Base-by-base conservation (phyloP, 2,329 filamentous ascomycete species). In the Lachnellula subtilissima region DNA sequence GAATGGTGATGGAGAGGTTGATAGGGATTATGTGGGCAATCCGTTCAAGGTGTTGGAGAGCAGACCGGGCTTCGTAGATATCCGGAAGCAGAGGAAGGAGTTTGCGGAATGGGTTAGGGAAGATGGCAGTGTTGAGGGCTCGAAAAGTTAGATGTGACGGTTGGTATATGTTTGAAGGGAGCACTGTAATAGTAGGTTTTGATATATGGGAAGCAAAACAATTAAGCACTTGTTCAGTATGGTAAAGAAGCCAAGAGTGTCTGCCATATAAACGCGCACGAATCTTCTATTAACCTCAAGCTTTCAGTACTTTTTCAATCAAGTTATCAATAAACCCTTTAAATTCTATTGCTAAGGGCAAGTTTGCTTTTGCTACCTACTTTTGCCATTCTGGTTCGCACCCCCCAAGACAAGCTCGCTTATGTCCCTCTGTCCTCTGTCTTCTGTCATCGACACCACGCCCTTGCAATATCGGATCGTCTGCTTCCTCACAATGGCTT, bases 21-120 rank as follows among this genome's bases (percentile, higher is more conserved):
- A 90, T 67, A 86, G 83, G 70, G 83, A 86, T 59, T 87, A 80
- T 61, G 74, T 82, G 12, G 87, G 88, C 15, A 96, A 95, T 69
- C 91, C 92, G 5, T 97, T 92, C 71, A 79, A 77, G 50, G 78
- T 83, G 47, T 72, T 97, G 58, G 93, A 97, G 74, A 86, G 89
- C 57, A 78, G 94, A 63, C 84, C 86, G 48, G 87, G 90, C 1
- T 99, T 97, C 67, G 81, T 91, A 75, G 90, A 99, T 74, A 89
- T 97, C 61, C 85, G 91, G 72, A 88, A 85, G 71, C 80, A 91
- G 74, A 82, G 88, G 68, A 85, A 80, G 69, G 88, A 92, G 57
- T 96, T 96, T 76, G 80, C 83, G 15, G 80, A 86, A 60, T 95
- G 89, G 90, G 81, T 85, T 36, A 79, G 79, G 67, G 69, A 67